Evolutionary conservation across 2,329 filamentous ascomycete genomes (phyloP).

Genomic region (Aspergillus brasiliensis): DNA sequence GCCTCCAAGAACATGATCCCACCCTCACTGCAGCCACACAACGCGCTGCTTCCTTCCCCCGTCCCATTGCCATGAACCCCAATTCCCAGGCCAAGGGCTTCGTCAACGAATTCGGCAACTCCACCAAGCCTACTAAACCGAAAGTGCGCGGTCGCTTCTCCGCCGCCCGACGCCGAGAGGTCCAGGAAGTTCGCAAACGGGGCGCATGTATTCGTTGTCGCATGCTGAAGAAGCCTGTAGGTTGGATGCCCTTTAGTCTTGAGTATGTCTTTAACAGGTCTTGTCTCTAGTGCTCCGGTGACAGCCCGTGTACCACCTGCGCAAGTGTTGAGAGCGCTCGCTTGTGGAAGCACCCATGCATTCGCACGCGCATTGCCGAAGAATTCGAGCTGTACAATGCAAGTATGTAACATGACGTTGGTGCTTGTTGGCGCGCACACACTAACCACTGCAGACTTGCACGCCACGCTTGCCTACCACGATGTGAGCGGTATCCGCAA

Average conservation of each 20-base stretch:
- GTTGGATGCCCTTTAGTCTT: slow-evolving; percentile 2
- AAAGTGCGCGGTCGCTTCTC: slow-evolving; percentile 60
- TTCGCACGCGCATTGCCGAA: slow-evolving; percentile 60
- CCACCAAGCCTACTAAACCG: slow-evolving; percentile 45
- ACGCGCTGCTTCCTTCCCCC: slow-evolving; percentile 42
- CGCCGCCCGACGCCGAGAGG: slow-evolving; percentile 59
- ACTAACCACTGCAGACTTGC: slow-evolving; percentile 43
- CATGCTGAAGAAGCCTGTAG: slow-evolving; percentile 64
- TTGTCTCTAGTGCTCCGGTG: slow-evolving; percentile 54
- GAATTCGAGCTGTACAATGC: slow-evolving; percentile 61
- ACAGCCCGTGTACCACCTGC: slow-evolving; percentile 62
- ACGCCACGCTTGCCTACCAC: slow-evolving; percentile 55
- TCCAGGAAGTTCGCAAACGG: slow-evolving; percentile 61
- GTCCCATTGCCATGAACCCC: slow-evolving; percentile 48
- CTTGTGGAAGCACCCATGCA: slow-evolving; percentile 62
- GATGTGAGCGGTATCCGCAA: slow-evolving; percentile 52
- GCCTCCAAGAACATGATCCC: slow-evolving; percentile 43
- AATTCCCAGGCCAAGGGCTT: slow-evolving; percentile 43
- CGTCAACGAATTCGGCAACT: slow-evolving; percentile 44
- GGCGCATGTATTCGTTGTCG: slow-evolving; percentile 65
- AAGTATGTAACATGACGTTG: slow-evolving; percentile 34
- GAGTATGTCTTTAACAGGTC: slow-evolving; percentile 10
- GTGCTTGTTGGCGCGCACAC: background rate
- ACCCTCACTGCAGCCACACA: slow-evolving; percentile 42
- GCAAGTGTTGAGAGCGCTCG: slow-evolving; percentile 61